A percentile compares a stretch with the other conserved stretches of the same genome.
Evolutionary conservation across 2,329 filamentous ascomycete genomes (phyloP).

Genomic region (Teratosphaeria nubilosa): DNA sequence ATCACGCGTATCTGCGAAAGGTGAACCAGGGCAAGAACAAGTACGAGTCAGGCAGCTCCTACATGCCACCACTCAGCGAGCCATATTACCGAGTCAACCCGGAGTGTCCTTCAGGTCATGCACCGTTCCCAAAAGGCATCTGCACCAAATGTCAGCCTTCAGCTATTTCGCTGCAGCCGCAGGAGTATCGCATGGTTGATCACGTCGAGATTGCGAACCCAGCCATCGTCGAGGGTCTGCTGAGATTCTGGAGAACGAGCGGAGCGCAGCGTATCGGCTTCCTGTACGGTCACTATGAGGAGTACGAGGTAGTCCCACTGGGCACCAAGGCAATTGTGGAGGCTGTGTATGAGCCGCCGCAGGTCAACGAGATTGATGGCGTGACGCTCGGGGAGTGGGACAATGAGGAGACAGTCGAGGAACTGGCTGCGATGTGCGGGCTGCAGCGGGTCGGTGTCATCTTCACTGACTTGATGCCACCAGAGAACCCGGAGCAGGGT

Average conservation of each 20-base stretch:
- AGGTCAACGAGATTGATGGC: conserved; percentile 79
- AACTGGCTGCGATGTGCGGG: conserved; percentile 71
- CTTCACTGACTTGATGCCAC: conserved; percentile 81
- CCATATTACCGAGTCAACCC: conserved; percentile 83
- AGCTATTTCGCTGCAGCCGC: conserved; percentile 87
- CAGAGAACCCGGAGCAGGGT: conserved; percentile 60
- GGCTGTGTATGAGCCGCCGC: conserved; percentile 92
- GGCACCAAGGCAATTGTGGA: conserved; percentile 94
- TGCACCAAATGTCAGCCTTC: conserved; percentile 98
- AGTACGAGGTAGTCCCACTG: conserved; percentile 85
- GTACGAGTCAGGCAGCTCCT: conserved; percentile 83
- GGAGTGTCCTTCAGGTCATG: conserved; percentile 86
- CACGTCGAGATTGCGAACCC: conserved; percentile 92
- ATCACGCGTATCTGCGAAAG: conserved; percentile 89
- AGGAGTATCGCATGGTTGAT: conserved; percentile 92
- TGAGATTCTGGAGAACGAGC: conserved; percentile 84
- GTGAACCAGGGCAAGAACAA: conserved; percentile 96
- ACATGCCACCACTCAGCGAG: conserved; percentile 88
- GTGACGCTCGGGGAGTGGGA: conserved; percentile 77
- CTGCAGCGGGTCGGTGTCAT: conserved; percentile 85
- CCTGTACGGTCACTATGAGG: conserved; percentile 79
- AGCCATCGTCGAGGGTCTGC: conserved; percentile 73
- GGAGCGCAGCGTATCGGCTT: conserved; percentile 79
- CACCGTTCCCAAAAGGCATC: conserved; percentile 89
- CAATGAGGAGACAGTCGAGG: conserved; percentile 70